These are phyloP conservation scores for Chlorophyllum brunneum DNA, from an alignment of 768 basidiomycete genomes.

Conservation along the genomic window DNA sequence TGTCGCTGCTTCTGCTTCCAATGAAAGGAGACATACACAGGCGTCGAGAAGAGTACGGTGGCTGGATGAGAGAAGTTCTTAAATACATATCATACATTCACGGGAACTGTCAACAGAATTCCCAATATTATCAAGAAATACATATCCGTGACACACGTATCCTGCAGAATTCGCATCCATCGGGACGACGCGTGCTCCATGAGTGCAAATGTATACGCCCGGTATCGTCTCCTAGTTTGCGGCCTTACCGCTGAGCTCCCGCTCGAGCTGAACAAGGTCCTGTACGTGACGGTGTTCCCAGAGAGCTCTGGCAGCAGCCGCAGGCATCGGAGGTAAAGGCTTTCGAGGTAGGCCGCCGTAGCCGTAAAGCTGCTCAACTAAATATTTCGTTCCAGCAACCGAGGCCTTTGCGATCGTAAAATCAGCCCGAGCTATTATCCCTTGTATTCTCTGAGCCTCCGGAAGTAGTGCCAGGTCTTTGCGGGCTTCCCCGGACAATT, in stretches of 20 bases:
- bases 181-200: not conserved
- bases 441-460: constrained; percentile 74
- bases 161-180: not conserved
- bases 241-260: constrained; percentile 43
- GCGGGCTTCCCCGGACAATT: constrained; percentile 54
- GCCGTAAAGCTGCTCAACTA: constrained; percentile 69
- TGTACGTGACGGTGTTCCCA: constrained; percentile 73
- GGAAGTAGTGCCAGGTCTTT: constrained; percentile 53
- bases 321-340: constrained; percentile 67
- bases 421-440: constrained; percentile 77
- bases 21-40: not conserved
- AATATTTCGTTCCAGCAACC: constrained; percentile 81
- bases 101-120: constrained; percentile 2
- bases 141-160: not conserved
- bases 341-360: constrained; percentile 80
- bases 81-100: constrained; percentile 3
- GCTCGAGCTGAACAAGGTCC: constrained; percentile 64
- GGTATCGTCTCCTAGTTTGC: constrained; percentile 7
- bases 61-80: not conserved
- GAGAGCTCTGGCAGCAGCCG: constrained; percentile 51
- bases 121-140: constrained; percentile 6
- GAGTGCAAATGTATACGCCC: not conserved
- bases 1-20: not conserved
- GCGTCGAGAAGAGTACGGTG: not conserved
- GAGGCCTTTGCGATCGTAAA: constrained; percentile 72